These are phyloP conservation scores for Lomentospora prolificans DNA, from an alignment of 2,329 filamentous ascomycete species.

Conservation along the genomic window DNA sequence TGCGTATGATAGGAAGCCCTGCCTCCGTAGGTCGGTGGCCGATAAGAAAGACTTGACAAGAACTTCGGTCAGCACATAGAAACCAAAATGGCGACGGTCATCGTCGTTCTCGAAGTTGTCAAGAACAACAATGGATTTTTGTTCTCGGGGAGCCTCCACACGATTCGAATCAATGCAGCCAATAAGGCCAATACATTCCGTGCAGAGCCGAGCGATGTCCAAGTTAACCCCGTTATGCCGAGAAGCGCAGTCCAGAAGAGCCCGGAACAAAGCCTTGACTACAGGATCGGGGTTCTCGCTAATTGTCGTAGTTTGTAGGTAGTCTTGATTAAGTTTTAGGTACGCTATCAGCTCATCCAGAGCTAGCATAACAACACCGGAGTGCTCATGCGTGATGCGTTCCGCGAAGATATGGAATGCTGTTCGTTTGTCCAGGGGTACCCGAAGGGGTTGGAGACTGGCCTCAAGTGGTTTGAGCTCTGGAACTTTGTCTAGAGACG, in stretches of 20 bases:
- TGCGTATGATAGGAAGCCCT: conserved; percentile 85
- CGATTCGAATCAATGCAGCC: conserved; percentile 88
- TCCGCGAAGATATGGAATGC: conserved; percentile 54
- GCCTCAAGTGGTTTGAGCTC: conserved; percentile 58
- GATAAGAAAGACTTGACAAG: conserved; percentile 88
- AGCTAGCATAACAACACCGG: conserved; percentile 74
- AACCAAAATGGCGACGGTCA: conserved; percentile 77
- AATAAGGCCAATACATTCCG: conserved; percentile 76
- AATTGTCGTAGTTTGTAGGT: conserved; percentile 68
- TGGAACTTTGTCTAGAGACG: conserved; percentile 63
- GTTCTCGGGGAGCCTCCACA: conserved; percentile 68
- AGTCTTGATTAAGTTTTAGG: conserved; percentile 62
- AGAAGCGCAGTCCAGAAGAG: conserved; percentile 75
- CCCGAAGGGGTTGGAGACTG: conserved; percentile 55
- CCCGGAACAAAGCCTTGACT: conserved; percentile 60
- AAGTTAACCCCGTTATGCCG: conserved; percentile 62
- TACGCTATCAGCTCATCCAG: conserved; percentile 67
- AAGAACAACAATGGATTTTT: conserved; percentile 73
- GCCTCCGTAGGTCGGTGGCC: conserved; percentile 74
- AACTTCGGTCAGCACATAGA: conserved; percentile 77
- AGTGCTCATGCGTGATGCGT: conserved; percentile 73
- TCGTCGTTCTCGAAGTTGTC: conserved; percentile 72
- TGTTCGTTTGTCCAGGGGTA: conserved; percentile 44
- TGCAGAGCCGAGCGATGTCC: conserved; percentile 63
- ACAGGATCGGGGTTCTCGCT: conserved; percentile 76